Evolutionary conservation across 73 alveolate genomes (phyloP).

Genomic region (Uronychia setigera): DNA sequence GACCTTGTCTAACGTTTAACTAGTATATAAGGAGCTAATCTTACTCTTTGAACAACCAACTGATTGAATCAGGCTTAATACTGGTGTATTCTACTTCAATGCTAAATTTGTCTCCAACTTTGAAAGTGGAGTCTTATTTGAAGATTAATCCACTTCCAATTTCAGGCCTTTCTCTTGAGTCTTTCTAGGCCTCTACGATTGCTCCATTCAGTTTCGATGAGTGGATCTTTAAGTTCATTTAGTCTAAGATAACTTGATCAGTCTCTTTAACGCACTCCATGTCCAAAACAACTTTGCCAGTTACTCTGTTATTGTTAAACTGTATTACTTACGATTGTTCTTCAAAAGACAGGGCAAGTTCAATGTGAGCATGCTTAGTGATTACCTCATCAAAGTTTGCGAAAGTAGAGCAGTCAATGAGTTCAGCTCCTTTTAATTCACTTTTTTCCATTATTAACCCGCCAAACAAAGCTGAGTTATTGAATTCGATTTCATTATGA

Average conservation of each 20-base stretch:
- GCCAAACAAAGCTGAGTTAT: no score
- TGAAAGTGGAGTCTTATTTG: not conserved
- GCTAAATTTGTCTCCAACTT: not conserved
- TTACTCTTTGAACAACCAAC: not conserved
- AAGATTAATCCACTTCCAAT: not conserved
- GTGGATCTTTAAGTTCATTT: not conserved
- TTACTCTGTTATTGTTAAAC: constrained; percentile 14
- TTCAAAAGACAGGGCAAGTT: constrained; percentile 45
- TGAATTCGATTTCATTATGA: no score
- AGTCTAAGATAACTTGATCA: constrained; percentile 13
- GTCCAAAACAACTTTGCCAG: not conserved
- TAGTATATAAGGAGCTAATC: constrained; percentile 48
- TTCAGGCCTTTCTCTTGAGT: not conserved
- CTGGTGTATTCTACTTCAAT: not conserved
- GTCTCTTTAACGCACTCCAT: constrained; percentile 5
- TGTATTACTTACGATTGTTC: not conserved
- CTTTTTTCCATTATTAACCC: no score
- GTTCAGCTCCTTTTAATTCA: no score
- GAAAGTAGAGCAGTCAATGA: constrained; percentile 29
- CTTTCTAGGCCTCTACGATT: not conserved
- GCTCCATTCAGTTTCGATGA: not conserved
- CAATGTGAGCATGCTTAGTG: constrained; percentile 37
- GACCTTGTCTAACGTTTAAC: constrained; percentile 65
- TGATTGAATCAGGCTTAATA: not conserved
- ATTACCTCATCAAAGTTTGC: constrained; percentile 18